A percentile compares a stretch with the other conserved stretches of the same genome.
Conservation (phyloP, 2,329 filamentous ascomycete species). For the Neophaeococcomyces mojaviensis region DNA sequence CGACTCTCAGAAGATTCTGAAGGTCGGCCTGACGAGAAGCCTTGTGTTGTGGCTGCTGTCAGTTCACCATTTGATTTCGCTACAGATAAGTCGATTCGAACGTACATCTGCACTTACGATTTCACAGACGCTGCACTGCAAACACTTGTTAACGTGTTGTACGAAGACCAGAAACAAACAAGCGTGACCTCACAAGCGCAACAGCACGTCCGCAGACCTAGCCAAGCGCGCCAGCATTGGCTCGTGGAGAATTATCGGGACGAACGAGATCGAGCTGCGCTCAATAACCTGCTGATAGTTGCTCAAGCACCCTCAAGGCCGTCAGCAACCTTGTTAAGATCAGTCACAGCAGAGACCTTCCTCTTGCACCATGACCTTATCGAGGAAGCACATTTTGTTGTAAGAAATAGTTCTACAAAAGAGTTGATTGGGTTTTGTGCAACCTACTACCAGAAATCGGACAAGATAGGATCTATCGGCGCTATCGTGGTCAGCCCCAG, state of each 20-base stretch:
- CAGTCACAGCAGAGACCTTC: slow-evolving; percentile 67
- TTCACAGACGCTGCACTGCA: slow-evolving; percentile 89
- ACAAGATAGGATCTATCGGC: slow-evolving; percentile 66
- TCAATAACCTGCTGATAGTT: slow-evolving; percentile 67
- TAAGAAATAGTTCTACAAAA: slow-evolving; percentile 86
- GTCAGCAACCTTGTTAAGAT: slow-evolving; percentile 40
- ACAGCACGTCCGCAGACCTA: slow-evolving; percentile 65
- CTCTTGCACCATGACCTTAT: slow-evolving; percentile 63
- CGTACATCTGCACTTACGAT: slow-evolving; percentile 92
- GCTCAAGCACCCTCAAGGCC: slow-evolving; percentile 54
- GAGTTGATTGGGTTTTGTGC: slow-evolving; percentile 87
- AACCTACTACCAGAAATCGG: slow-evolving; percentile 70
- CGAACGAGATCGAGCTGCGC: slow-evolving; percentile 63
- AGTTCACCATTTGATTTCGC: slow-evolving; percentile 96
- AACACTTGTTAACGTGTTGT: slow-evolving; percentile 73
- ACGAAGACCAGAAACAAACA: slow-evolving; percentile 60
- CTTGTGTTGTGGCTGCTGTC: slow-evolving; percentile 81
- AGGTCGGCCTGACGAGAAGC: slow-evolving; percentile 56
- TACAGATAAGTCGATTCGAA: slow-evolving; percentile 81
- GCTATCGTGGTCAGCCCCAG: slow-evolving; percentile 83
- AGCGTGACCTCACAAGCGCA: slow-evolving; percentile 62
- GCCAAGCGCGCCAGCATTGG: slow-evolving; percentile 87
- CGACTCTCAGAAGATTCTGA: slow-evolving; percentile 33
- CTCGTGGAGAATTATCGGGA: slow-evolving; percentile 83
- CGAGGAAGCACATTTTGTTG: slow-evolving; percentile 80